These are phyloP conservation scores for Colletotrichum sidae DNA, from an alignment of 2,329 filamentous ascomycete genomes.

Conservation along the genomic window DNA sequence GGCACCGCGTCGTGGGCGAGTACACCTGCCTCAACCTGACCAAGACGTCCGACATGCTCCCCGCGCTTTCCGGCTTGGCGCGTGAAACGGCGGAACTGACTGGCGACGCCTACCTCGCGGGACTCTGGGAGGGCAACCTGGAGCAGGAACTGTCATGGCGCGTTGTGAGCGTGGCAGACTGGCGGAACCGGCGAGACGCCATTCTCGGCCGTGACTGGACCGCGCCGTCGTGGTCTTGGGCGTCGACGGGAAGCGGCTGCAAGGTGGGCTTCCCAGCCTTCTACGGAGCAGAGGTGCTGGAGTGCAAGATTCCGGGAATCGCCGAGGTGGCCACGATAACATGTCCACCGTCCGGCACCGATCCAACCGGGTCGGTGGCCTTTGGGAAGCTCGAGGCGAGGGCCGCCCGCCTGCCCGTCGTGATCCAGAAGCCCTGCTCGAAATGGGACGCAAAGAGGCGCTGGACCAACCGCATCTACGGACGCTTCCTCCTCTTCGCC, in stretches of 20 bases:
- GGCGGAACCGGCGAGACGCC: background rate
- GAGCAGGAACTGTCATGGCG: constrained; percentile 24
- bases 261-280: constrained; percentile 6
- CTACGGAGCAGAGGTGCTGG: background rate
- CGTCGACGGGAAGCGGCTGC: constrained; percentile 16
- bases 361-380: constrained; percentile 1
- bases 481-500: constrained; percentile 1
- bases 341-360: background rate
- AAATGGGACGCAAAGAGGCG: constrained; percentile 7
- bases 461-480: background rate
- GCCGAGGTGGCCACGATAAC: background rate
- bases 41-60: constrained; percentile 6
- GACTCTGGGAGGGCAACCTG: background rate
- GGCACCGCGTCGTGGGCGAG: constrained; percentile 19
- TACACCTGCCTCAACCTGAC: constrained; percentile 25
- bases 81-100: constrained; percentile 8
- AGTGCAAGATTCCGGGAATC: background rate
- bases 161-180: constrained; percentile 3
- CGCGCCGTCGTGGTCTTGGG: constrained; percentile 25
- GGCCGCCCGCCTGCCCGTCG: background rate
- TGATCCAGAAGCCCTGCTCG: constrained; percentile 7
- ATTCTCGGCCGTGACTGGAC: background rate
- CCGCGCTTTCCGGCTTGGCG: constrained; percentile 20
- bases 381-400: background rate
- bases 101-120: background rate